Percentiles rank a stretch among this genome's conserved stretches.
Evolutionary conservation across 140 eudicot genomes (phyloP).

Genomic region (Oenanthe javanica): DNA sequence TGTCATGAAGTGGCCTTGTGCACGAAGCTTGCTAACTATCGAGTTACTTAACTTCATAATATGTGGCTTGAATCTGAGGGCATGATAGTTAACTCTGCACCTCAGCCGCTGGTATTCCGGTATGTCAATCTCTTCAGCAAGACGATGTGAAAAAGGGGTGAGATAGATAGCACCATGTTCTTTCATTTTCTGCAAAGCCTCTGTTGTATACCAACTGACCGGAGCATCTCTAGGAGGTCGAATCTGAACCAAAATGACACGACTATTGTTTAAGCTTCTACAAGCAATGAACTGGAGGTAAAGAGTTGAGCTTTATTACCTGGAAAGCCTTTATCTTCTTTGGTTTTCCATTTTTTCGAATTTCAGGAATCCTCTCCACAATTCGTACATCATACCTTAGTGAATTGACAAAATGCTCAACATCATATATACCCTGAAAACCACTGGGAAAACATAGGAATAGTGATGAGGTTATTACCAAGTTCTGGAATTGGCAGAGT

Average conservation of each 20-base stretch:
- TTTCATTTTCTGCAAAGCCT: conserved; percentile 77
- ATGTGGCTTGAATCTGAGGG: conserved; percentile 81
- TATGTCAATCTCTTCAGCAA: conserved; percentile 87
- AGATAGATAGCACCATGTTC: conserved; percentile 92
- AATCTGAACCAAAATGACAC: conserved; percentile 31
- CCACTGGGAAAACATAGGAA: conserved; percentile 51
- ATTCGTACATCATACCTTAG: conserved; percentile 63
- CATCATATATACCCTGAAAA: conserved; percentile 87
- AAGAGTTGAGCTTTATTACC: conserved; percentile 29
- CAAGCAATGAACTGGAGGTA: not conserved
- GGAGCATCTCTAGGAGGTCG: conserved; percentile 98
- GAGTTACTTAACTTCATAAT: conserved; percentile 80
- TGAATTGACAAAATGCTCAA: conserved; percentile 74
- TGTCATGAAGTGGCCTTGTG: conserved; percentile 95
- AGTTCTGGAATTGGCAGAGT: not conserved
- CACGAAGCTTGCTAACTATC: conserved; percentile 65
- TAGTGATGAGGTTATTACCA: conserved; percentile 6
- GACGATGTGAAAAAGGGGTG: conserved; percentile 90
- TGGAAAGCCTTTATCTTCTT: conserved; percentile 82
- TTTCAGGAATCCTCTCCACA: conserved; percentile 82
- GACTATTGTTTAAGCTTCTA: not conserved
- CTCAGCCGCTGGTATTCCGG: conserved; percentile 92
- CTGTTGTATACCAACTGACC: conserved; percentile 70
- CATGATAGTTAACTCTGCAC: conserved; percentile 93
- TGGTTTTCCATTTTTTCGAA: conserved; percentile 68